These are phyloP conservation scores for Erythrophleum ivorense DNA, from an alignment of 331 rosid genomes.

Conservation along the genomic window DNA sequence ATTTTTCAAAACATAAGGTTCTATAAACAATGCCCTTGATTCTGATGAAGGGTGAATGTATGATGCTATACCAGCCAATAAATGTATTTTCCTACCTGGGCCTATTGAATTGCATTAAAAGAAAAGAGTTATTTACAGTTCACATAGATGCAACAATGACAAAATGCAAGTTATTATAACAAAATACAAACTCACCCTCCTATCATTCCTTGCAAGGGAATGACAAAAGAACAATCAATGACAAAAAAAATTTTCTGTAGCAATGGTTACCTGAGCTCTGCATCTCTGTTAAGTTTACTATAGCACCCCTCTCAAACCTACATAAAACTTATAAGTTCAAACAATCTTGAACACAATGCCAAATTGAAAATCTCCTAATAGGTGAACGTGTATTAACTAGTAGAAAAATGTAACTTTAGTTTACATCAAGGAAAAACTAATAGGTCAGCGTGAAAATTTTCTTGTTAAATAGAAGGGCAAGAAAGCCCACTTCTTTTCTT, in stretches of 20 bases:
- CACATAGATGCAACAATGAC: background rate
- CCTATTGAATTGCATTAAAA: background rate
- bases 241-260: slow-evolving; percentile 93
- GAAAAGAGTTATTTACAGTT: background rate
- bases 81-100: background rate
- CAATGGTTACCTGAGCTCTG: slow-evolving; percentile 98
- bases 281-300: slow-evolving; percentile 22
- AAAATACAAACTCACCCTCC: slow-evolving; percentile 74
- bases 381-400: too few relatives aligned
- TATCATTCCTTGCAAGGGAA: slow-evolving; percentile 90
- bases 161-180: background rate
- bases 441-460: too few relatives aligned
- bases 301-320: too few relatives aligned
- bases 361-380: too few relatives aligned
- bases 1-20: background rate
- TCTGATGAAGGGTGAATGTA: background rate
- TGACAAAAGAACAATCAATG: slow-evolving; percentile 93
- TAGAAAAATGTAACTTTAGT: too few relatives aligned
- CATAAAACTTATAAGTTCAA: too few relatives aligned
- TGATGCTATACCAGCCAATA: background rate
- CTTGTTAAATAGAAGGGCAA: too few relatives aligned
- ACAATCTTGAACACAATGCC: too few relatives aligned
- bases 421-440: too few relatives aligned
- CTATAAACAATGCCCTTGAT: background rate
- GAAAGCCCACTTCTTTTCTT: too few relatives aligned